Percentiles rank a stretch among this genome's conserved stretches.
These are phyloP conservation scores for Cordia subcordata DNA, from an alignment of 257 asterid genomes.

Conservation along the genomic window DNA sequence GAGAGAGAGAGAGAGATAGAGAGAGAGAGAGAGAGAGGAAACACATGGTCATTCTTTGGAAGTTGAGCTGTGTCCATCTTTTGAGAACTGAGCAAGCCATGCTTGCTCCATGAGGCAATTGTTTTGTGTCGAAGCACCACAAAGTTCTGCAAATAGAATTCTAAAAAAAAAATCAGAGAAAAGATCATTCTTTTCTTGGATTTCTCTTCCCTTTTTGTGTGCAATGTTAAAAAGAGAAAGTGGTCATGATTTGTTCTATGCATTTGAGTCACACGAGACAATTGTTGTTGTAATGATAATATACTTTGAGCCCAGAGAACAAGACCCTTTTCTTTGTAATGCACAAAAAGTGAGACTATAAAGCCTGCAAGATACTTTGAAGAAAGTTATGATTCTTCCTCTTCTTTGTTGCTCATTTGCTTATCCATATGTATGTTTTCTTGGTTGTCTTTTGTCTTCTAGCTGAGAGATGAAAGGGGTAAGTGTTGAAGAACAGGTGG, in stretches of 20 bases:
- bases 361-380: constrained; percentile 25
- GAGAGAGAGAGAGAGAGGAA: constrained; percentile 25
- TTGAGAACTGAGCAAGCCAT: constrained; percentile 63
- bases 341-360: constrained; percentile 28
- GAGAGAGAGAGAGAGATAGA: constrained; percentile 23
- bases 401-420: constrained; percentile 18
- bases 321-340: constrained; percentile 27
- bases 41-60: constrained; percentile 31
- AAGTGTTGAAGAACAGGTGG: constrained; percentile 16
- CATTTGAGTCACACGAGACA: constrained; percentile 26
- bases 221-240: constrained; percentile 14
- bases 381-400: constrained; percentile 28
- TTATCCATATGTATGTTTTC: constrained; percentile 13
- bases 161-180: constrained; percentile 8
- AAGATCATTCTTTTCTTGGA: constrained; percentile 16
- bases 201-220: constrained; percentile 15
- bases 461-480: constrained; percentile 18
- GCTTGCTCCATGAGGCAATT: constrained; percentile 53
- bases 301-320: constrained; percentile 21
- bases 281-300: constrained; percentile 25
- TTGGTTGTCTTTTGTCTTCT: constrained; percentile 13
- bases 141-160: constrained; percentile 10
- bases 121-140: not conserved
- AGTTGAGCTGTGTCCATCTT: constrained; percentile 50
- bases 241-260: constrained; percentile 20